Conservation (phyloP, 768 basidiomycete species). For the Dendrothele bispora region DNA sequence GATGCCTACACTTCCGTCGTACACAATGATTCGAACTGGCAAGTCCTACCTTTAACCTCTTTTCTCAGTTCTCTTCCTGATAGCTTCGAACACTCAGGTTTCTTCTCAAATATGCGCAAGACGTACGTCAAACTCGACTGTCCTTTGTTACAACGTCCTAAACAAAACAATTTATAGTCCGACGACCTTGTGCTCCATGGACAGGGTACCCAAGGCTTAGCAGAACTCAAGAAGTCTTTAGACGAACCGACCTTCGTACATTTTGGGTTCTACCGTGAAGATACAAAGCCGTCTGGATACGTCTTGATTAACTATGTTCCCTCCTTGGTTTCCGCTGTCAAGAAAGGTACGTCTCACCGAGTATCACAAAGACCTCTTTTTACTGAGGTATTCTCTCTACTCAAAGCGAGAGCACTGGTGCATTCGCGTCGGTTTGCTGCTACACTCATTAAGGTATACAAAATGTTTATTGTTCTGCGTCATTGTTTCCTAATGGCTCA, state of each 20-base stretch:
- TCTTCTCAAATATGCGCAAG: constrained; percentile 1
- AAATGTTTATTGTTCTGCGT: constrained; percentile 13
- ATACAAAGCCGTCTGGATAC: constrained; percentile 34
- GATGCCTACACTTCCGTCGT: constrained; percentile 19
- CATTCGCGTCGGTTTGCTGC: constrained; percentile 47
- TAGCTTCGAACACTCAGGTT: not conserved
- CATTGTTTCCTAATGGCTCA: constrained; percentile 18
- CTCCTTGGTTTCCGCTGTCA: constrained; percentile 35
- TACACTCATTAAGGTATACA: constrained; percentile 39
- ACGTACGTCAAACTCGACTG: constrained; percentile 11
- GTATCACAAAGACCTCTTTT: constrained; percentile 24
- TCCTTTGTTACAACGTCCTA: constrained; percentile 10
- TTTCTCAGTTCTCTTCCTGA: not conserved
- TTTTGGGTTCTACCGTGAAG: constrained; percentile 48
- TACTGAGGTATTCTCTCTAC: constrained; percentile 3
- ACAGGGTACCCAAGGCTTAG: constrained; percentile 40
- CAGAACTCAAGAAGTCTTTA: constrained; percentile 45
- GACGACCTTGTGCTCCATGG: constrained; percentile 41
- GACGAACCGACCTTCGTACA: constrained; percentile 37
- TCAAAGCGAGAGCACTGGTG: constrained; percentile 44
- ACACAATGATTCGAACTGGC: constrained; percentile 19
- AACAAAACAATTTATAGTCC: constrained; percentile 18
- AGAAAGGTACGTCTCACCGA: constrained; percentile 25
- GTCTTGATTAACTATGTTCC: constrained; percentile 48
- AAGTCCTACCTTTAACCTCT: not conserved